phyloP scores from a whole-genome alignment of 179 eudicot species.

The Camellia oleifera region DNA sequence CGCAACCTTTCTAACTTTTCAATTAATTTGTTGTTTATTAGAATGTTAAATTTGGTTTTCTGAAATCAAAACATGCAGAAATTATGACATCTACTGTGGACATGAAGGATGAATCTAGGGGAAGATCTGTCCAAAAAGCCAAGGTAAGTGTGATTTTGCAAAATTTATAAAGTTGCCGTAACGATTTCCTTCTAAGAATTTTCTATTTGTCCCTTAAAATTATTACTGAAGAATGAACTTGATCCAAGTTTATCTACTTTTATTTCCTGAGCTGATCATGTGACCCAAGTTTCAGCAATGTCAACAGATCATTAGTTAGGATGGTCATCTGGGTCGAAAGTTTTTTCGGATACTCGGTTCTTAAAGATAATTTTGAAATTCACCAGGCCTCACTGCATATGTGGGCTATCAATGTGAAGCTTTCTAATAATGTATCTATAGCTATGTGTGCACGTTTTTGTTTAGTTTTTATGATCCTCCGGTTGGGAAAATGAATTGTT shows the following conservation, averaged over 20 bases:
- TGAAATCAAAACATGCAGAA: slow-evolving; percentile 22
- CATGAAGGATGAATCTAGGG: slow-evolving; percentile 69
- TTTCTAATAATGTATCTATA: neutral
- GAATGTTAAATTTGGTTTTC: neutral
- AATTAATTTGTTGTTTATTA: neutral
- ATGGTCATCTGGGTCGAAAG: too few relatives aligned
- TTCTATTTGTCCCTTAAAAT: neutral
- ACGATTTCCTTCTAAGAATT: neutral
- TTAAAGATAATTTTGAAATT: too few relatives aligned
- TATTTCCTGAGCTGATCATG: neutral
- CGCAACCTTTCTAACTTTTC: neutral
- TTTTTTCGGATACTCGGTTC: too few relatives aligned
- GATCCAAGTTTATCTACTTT: neutral
- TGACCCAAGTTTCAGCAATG: neutral
- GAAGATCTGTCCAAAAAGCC: slow-evolving; percentile 71
- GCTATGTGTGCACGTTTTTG: neutral
- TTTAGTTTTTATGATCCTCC: neutral
- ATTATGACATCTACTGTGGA: slow-evolving; percentile 32
- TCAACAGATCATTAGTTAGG: neutral
- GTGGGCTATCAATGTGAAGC: neutral
- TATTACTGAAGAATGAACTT: neutral
- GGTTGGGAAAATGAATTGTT: neutral
- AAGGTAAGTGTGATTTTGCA: slow-evolving; percentile 35
- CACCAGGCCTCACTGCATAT: too few relatives aligned
- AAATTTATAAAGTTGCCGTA: neutral